Conservation (phyloP, 1,284 basidiomycete genomes). For the Melampsora abietis-canadensis region DNA sequence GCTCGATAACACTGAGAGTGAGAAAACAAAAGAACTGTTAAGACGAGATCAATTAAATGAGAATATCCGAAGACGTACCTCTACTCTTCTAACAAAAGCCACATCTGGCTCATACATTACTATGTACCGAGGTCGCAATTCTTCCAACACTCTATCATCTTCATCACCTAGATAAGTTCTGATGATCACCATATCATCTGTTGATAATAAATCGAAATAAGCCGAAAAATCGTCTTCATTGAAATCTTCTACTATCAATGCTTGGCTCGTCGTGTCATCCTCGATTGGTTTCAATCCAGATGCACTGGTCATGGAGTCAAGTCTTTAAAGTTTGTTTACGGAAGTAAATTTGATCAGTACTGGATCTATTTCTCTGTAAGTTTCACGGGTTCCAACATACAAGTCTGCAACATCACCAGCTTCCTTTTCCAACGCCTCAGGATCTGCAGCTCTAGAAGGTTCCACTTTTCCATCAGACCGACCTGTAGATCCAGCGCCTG, state of each 20-base stretch:
- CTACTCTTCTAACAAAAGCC: constrained; percentile 85
- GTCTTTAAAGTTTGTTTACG: background rate
- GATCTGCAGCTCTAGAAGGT: constrained; percentile 47
- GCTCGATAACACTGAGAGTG: constrained; percentile 74
- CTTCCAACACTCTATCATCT: constrained; percentile 82
- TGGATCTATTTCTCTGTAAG: background rate
- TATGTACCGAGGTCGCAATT: constrained; percentile 84
- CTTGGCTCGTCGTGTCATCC: constrained; percentile 9
- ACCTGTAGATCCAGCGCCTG: constrained; percentile 9
- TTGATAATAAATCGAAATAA: constrained; percentile 74
- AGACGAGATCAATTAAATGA: background rate
- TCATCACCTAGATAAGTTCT: constrained; percentile 86
- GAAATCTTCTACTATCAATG: constrained; percentile 39
- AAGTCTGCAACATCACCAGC: constrained; percentile 62
- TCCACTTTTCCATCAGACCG: constrained; percentile 8
- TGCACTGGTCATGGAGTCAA: constrained; percentile 39
- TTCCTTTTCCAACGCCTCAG: constrained; percentile 57
- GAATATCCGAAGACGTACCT: constrained; percentile 60
- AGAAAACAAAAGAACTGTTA: background rate
- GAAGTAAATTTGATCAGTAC: background rate
- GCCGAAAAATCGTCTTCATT: constrained; percentile 64
- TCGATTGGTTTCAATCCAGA: background rate
- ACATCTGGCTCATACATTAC: constrained; percentile 94
- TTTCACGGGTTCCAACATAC: constrained; percentile 55
- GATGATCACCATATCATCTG: constrained; percentile 78